Base-by-base conservation (phyloP, 1,284 basidiomycete genomes). In the Prillingera fragicola region DNA sequence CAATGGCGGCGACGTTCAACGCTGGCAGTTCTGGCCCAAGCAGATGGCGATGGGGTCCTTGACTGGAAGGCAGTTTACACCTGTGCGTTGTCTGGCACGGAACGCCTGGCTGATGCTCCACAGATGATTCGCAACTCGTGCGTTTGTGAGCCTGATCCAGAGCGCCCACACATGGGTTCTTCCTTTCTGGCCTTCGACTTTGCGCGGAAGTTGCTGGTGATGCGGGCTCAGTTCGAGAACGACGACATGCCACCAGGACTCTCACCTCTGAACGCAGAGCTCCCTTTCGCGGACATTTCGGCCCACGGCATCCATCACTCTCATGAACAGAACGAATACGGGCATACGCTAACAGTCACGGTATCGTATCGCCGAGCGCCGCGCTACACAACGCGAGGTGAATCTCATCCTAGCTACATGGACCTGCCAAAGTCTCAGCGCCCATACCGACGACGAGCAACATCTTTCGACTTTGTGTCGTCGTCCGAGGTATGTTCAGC, bases 171-270 rank as follows among this genome's bases (percentile, higher is more conserved):
- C 10, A 22, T 35, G 15, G 43, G 41, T 8, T 40, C 27, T 19
- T 65, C 65, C 0, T 58, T 55, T 44, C 51, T 71, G 25, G 55
- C 57, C 5, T 67, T 71, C 48, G 59, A 66, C 34, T 60, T 67
- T 40, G 47, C 48, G 25, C 41, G 55, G 4, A 57, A 69, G 41
- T 25, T 44, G 3, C 47, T 69, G 12, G 52, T 57, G 24, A 57
- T 65, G 36, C 50, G 48, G 33, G 46, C 57, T 3, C 40, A 24
- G 39, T 62, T 32, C 9, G 38, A 37, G 15, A 6, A 14, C 12
- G 18, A 32, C 5, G 10, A 43, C 8, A 47, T 64, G 3, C 63
- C 64, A 1, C 48, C 52, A 0, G 59, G 58, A 2, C 52, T 69
- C 7, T 43, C 48, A 9, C 69, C 67, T 1, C 38, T 71, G 2